These are phyloP conservation scores for Cladosporium sp. DNA, from an alignment of 2,329 filamentous ascomycete species.

Conservation along the genomic window DNA sequence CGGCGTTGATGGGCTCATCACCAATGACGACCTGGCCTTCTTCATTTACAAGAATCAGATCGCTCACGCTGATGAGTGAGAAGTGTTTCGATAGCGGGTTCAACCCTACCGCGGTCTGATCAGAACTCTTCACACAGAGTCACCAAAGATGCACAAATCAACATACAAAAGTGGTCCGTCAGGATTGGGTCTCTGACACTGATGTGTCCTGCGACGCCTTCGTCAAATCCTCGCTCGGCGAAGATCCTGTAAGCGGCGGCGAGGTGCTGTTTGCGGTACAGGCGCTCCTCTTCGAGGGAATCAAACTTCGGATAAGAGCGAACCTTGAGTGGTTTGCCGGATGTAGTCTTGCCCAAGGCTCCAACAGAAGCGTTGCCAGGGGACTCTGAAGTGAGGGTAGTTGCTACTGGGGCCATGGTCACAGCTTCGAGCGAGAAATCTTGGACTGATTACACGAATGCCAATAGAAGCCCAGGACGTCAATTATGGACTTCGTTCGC, in stretches of 20 bases:
- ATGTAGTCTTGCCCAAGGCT: slow-evolving; percentile 42
- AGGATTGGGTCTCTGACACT: slow-evolving; percentile 34
- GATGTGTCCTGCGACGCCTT: slow-evolving; percentile 40
- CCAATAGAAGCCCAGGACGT: neutral
- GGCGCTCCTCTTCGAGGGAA: slow-evolving; percentile 34
- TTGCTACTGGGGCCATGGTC: slow-evolving; percentile 35
- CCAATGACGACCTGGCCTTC: slow-evolving; percentile 39
- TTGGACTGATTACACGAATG: neutral
- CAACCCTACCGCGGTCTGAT: neutral
- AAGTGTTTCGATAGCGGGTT: slow-evolving; percentile 41
- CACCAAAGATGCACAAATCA: neutral
- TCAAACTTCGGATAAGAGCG: slow-evolving; percentile 39
- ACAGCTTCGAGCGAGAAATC: neutral
- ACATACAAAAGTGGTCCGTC: slow-evolving; percentile 31
- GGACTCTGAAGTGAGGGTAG: slow-evolving; percentile 31
- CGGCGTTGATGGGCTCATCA: slow-evolving; percentile 37
- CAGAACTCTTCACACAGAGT: neutral
- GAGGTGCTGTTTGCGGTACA: slow-evolving; percentile 39
- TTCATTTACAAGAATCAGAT: slow-evolving; percentile 42
- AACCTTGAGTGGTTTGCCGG: slow-evolving; percentile 41
- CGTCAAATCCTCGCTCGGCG: slow-evolving; percentile 35
- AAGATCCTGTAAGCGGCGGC: slow-evolving; percentile 41
- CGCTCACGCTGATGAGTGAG: slow-evolving; percentile 37
- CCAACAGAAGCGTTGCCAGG: slow-evolving; percentile 38
- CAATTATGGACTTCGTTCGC: too few relatives aligned